These are phyloP conservation scores for Tubosaeta sp. DNA, from an alignment of 768 basidiomycete genomes.

Conservation along the genomic window DNA sequence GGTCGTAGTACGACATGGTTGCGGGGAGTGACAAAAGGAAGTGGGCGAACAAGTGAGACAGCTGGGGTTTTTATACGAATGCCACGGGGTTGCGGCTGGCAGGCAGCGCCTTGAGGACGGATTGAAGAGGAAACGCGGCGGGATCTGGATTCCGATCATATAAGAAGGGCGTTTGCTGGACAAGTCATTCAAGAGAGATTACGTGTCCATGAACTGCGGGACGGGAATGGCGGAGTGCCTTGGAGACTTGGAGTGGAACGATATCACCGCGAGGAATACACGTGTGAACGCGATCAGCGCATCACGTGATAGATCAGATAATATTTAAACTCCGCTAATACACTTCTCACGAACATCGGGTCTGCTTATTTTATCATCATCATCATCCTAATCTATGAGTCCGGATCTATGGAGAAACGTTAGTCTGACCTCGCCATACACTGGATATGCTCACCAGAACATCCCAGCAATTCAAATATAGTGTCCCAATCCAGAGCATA, in stretches of 20 bases:
- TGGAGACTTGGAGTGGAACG: not conserved
- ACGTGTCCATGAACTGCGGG: not conserved
- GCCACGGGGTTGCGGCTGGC: conserved; percentile 16
- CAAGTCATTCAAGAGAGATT: no score
- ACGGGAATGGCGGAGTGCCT: conserved; percentile 24
- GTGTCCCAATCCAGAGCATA: conserved; percentile 28
- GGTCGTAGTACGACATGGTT: conserved; percentile 44
- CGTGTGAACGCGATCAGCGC: not conserved
- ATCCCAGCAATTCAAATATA: conserved; percentile 28
- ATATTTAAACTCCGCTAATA: not conserved
- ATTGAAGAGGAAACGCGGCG: conserved; percentile 16
- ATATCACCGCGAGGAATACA: not conserved
- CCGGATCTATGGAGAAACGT: conserved; percentile 4
- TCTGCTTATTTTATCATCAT: not conserved
- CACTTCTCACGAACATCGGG: not conserved
- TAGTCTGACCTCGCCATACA: not conserved
- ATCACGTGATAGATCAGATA: not conserved
- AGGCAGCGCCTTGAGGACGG: conserved; percentile 27
- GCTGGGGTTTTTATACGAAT: conserved; percentile 23
- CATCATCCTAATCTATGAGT: not conserved
- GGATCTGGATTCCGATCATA: conserved; percentile 5
- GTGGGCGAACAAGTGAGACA: conserved; percentile 1
- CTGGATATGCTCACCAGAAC: conserved; percentile 15
- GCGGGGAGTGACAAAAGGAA: conserved; percentile 7
- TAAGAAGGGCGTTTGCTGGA: conserved; percentile 5